A percentile compares a stretch with the other conserved stretches of the same genome.
Evolutionary conservation across 2,329 filamentous ascomycete species (phyloP).

Genomic region (Mariannaea sp.): DNA sequence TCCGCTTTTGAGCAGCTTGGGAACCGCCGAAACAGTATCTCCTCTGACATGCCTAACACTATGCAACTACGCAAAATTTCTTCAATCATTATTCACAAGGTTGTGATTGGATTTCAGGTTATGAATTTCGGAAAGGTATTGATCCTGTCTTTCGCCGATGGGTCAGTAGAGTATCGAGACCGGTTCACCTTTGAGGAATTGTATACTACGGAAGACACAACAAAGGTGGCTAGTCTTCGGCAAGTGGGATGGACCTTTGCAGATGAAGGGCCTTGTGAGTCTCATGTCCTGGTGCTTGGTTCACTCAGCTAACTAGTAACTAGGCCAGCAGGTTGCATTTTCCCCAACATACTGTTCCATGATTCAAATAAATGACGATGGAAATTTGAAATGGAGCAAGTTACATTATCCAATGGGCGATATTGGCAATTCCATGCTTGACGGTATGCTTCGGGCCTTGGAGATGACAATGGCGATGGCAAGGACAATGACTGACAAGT

Average conservation of each 20-base stretch:
- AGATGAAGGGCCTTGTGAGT: constrained; percentile 67
- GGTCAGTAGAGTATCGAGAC: constrained; percentile 80
- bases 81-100: constrained; percentile 72
- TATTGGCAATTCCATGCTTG: constrained; percentile 53
- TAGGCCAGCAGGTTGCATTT: constrained; percentile 63
- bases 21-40: constrained; percentile 60
- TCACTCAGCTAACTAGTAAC: constrained; percentile 21
- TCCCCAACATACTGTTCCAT: constrained; percentile 66
- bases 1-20: constrained; percentile 78
- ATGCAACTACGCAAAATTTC: constrained; percentile 65
- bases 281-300: neutral
- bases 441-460: constrained; percentile 46
- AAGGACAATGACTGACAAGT: constrained; percentile 20
- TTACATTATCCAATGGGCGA: constrained; percentile 56
- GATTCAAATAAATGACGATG: constrained; percentile 62
- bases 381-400: constrained; percentile 62
- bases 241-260: constrained; percentile 79
- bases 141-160: constrained; percentile 77
- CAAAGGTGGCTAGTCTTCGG: constrained; percentile 69
- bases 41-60: constrained; percentile 40
- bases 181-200: constrained; percentile 73
- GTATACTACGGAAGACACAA: constrained; percentile 65
- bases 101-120: constrained; percentile 69
- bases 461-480: neutral
- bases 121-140: constrained; percentile 74